Evolutionary conservation across 768 basidiomycete genomes (phyloP), one percentile per base, ranked within the genome.

Genomic region (Termitomyces sp.): DNA sequence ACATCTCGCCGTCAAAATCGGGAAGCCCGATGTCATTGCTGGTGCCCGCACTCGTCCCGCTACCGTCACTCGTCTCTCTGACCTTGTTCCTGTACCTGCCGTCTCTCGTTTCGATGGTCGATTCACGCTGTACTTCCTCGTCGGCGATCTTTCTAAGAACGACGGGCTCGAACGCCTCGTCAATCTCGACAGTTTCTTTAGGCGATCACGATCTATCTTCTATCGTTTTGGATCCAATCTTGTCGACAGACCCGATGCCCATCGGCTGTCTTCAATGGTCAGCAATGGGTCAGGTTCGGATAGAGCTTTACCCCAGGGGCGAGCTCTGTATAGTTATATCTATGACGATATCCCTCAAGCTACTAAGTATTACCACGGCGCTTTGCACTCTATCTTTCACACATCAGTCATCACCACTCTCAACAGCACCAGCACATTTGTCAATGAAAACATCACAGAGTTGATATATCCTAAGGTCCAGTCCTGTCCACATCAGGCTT

Each of bases 301-400:
- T n/a, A 31, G 28, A 31, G 38, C 9, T 23, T 10, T 33, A 33
- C 31, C 31, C 31, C 31, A 26, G 23, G 60, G 60, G 30, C 35
- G 57, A n/a, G 54, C 31, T 21, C 47, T 61, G 6, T 61, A 61
- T 33, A 54, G 28, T 37, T 61, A 61, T 53, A 50, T 49, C 23
- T 56, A 59, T 40, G 60, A 61, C 45, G 55, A 58, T 53, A 59
- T 61, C n/a, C 60, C 60, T 5, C 57, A 61, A 40, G 42, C 60
- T n/a, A 61, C 57, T n/a, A 47, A 55, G 11, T 10, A 40, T 33
- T 58, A 53, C 44, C 60, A 61, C 28, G 54, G 54, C 28, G n/a
- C 47, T 45, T 35, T 51, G 12, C 60, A 61, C 42, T 56, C 60
- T 33, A 54, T 61, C 38, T 53, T 61, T 43, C 54, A 56, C 28